Percentiles rank a stretch among this genome's conserved stretches.
Conservation (phyloP, 495 filamentous ascomycete species). For the Penicillium cataractarum region DNA sequence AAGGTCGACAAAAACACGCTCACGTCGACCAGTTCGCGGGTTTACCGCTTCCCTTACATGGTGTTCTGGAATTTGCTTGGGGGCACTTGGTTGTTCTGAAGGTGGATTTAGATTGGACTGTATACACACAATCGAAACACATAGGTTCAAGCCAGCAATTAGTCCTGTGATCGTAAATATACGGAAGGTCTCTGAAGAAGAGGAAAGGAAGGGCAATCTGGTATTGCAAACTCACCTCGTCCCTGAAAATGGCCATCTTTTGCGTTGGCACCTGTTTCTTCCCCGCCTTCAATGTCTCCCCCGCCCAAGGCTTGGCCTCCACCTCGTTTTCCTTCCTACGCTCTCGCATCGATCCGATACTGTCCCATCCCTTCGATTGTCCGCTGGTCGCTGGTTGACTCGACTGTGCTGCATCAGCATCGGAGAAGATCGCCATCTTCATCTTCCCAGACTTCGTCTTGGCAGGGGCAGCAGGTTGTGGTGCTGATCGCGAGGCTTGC, state of each 20-base stretch:
- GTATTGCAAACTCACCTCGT: slow-evolving; percentile 76
- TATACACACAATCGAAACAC: slow-evolving; percentile 59
- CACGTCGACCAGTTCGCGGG: slow-evolving; percentile 73
- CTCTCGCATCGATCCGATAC: slow-evolving; percentile 79
- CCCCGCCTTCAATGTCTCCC: slow-evolving; percentile 85
- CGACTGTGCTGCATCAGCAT: slow-evolving; percentile 52
- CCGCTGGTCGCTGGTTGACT: slow-evolving; percentile 49
- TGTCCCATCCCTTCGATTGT: slow-evolving; percentile 82
- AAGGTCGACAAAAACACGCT: slow-evolving; percentile 85
- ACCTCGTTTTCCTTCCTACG: slow-evolving; percentile 92
- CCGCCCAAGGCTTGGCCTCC: slow-evolving; percentile 87
- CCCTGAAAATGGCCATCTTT: slow-evolving; percentile 93
- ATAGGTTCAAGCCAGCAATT: slow-evolving; percentile 72
- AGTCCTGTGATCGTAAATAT: slow-evolving; percentile 98
- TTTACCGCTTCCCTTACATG: slow-evolving; percentile 76
- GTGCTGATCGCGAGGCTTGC: slow-evolving; percentile 59
- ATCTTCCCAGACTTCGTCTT: slow-evolving; percentile 65
- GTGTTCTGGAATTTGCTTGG: slow-evolving; percentile 45
- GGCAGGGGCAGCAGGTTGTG: slow-evolving; percentile 49
- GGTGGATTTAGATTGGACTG: slow-evolving; percentile 58
- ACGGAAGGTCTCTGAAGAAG: slow-evolving; percentile 46
- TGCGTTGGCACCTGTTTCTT: slow-evolving; percentile 73
- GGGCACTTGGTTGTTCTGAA: slow-evolving; percentile 41
- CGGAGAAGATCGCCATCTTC: slow-evolving; percentile 94
- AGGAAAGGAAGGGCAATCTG: slow-evolving; percentile 31